phyloP scores from a whole-genome alignment of 345 rosid species.

The Gossypium thurberi region DNA sequence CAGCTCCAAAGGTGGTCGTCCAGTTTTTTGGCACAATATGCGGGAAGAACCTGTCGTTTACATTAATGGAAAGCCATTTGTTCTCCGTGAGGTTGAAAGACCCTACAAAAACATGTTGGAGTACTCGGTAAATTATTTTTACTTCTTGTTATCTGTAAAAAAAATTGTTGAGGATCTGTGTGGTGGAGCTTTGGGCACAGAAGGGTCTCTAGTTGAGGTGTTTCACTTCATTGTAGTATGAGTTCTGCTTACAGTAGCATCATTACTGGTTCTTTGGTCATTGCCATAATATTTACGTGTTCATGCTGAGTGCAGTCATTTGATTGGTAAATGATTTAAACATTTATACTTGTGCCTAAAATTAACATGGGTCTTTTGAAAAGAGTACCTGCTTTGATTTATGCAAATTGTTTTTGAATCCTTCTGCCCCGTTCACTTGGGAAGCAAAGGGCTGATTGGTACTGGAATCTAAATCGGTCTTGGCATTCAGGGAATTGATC shows the following conservation, averaged over 20 bases:
- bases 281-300: neutral
- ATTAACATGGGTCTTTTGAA: neutral
- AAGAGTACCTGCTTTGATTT: neutral
- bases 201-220: neutral
- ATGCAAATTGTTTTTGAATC: neutral
- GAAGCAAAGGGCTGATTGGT: neutral
- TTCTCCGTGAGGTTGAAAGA: conserved; percentile 95
- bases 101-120: conserved; percentile 97
- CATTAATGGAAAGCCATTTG: conserved; percentile 95
- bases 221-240: neutral
- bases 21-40: conserved; percentile 97
- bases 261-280: neutral
- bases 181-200: neutral
- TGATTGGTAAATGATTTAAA: neutral
- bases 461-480: conserved; percentile 19
- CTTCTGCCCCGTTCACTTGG: neutral
- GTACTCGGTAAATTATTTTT: conserved; percentile 55
- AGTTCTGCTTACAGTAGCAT: neutral
- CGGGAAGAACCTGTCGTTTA: conserved; percentile 98
- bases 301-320: neutral
- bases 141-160: neutral
- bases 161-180: neutral
- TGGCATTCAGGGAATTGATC: conserved; percentile 77
- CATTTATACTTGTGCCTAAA: neutral
- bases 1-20: conserved; percentile 64